phyloP scores from a whole-genome alignment of 116 monocot species.

The Dioscorea cayenensis region DNA sequence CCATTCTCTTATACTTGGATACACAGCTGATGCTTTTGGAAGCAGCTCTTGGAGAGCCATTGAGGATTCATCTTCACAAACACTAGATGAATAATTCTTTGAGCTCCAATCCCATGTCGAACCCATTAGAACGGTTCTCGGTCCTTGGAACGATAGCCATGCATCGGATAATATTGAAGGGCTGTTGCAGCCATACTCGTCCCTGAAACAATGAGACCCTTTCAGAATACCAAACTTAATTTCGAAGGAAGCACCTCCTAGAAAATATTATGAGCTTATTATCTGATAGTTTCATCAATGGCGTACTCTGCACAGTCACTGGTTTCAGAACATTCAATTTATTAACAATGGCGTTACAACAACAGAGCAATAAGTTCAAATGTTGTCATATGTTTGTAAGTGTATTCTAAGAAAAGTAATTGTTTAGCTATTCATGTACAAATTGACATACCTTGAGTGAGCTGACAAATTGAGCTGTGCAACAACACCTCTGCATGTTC shows the following conservation, averaged over 20 bases:
- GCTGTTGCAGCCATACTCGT: conserved; percentile 26
- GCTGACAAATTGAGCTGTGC: conserved; percentile 60
- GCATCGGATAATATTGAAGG: conserved; percentile 89
- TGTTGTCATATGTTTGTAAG: too few species aligned
- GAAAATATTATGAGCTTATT: background rate
- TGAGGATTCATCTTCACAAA: conserved; percentile 48
- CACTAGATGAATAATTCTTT: conserved; percentile 31
- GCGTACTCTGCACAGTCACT: too few species aligned
- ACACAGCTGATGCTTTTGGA: conserved; percentile 59
- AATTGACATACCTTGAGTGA: conserved; percentile 26
- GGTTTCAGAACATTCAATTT: too few species aligned
- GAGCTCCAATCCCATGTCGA: conserved; percentile 97
- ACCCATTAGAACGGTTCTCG: conserved; percentile 52
- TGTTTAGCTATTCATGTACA: too few species aligned
- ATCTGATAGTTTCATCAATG: background rate
- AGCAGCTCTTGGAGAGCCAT: conserved; percentile 54
- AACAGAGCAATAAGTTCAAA: too few species aligned
- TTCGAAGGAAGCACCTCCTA: too few species aligned
- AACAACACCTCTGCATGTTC: conserved; percentile 82
- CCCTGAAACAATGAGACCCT: conserved; percentile 19
- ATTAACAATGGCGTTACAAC: too few species aligned
- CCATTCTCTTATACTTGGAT: conserved; percentile 84
- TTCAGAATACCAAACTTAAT: background rate
- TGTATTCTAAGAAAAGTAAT: too few species aligned
- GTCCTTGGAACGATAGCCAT: conserved; percentile 83